These are phyloP conservation scores for Waltergamsia citrina DNA, from an alignment of 2,329 filamentous ascomycete species.

Conservation along the genomic window DNA sequence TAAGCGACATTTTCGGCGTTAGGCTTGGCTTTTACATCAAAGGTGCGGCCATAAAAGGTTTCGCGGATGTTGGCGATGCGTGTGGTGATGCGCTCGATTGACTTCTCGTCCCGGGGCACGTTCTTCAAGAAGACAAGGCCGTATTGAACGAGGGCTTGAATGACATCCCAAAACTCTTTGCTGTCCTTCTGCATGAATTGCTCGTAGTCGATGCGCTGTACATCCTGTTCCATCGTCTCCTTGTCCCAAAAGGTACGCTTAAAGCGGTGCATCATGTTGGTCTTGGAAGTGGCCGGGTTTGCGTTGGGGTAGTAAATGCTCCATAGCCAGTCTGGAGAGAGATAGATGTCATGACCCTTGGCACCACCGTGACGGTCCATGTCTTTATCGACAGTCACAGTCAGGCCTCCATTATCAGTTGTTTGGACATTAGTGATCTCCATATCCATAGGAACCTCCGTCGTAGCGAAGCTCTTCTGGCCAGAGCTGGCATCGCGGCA, in stretches of 20 bases:
- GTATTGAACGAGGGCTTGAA: conserved; percentile 52
- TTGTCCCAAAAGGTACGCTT: conserved; percentile 27
- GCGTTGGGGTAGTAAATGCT: conserved; percentile 7
- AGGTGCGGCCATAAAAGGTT: conserved; percentile 86
- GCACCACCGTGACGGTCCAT: conserved; percentile 17
- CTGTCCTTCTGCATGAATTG: conserved; percentile 57
- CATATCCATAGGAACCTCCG: conserved; percentile 26
- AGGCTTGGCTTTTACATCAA: conserved; percentile 77
- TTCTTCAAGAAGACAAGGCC: conserved; percentile 71
- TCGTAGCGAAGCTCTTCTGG: conserved; percentile 42
- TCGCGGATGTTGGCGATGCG: conserved; percentile 72
- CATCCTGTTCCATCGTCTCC: conserved; percentile 16
- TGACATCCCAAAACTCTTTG: conserved; percentile 45
- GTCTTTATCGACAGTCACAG: conserved; percentile 50
- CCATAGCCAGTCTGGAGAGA: not conserved
- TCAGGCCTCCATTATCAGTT: conserved; percentile 30
- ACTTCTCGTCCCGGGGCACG: conserved; percentile 58
- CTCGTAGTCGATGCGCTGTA: conserved; percentile 55
- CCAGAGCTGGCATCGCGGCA: conserved; percentile 51
- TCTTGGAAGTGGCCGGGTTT: conserved; percentile 10
- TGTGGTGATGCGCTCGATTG: conserved; percentile 58
- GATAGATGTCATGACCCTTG: conserved; percentile 13
- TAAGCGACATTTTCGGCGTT: conserved; percentile 88
- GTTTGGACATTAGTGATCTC: conserved; percentile 17
- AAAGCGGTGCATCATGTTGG: conserved; percentile 14